Percentiles rank a stretch among this genome's conserved stretches.
phyloP scores from a whole-genome alignment of 306 rosid species.

The Phaseolus lunatus region DNA sequence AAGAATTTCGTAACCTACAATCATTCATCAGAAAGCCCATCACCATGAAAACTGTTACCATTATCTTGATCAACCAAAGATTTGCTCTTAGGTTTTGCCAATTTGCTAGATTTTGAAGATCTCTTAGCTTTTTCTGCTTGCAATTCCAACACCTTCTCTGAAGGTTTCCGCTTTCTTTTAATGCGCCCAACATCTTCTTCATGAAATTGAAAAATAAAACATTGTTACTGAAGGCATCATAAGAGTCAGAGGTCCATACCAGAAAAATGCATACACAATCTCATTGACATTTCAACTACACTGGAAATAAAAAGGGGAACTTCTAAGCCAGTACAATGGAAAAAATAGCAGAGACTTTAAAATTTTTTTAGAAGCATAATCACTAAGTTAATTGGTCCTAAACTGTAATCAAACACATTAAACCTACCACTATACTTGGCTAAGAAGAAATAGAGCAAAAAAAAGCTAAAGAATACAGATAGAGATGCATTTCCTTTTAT shows the following conservation, averaged over 20 bases:
- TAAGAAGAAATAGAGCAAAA: background rate
- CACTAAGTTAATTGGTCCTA: background rate
- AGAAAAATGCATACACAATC: background rate
- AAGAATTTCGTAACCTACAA: slow-evolving; percentile 19
- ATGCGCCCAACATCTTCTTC: slow-evolving; percentile 68
- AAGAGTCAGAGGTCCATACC: background rate
- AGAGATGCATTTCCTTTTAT: background rate
- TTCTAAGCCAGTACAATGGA: background rate
- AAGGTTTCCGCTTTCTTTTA: slow-evolving; percentile 82
- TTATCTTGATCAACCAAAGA: slow-evolving; percentile 58
- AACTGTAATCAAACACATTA: background rate
- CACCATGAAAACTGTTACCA: slow-evolving; percentile 60
- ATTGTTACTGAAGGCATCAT: background rate
- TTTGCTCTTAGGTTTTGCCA: slow-evolving; percentile 57
- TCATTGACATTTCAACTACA: slow-evolving; percentile 3
- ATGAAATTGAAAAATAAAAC: background rate
- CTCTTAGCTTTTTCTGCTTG: slow-evolving; percentile 83
- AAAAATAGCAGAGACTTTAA: background rate
- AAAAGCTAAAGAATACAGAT: background rate
- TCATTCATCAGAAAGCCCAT: slow-evolving; percentile 62
- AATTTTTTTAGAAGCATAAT: background rate
- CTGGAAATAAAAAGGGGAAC: background rate
- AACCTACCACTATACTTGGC: background rate
- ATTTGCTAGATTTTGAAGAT: slow-evolving; percentile 68
- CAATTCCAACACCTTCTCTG: slow-evolving; percentile 84